A percentile compares a stretch with the other conserved stretches of the same genome.
Conservation (phyloP, 164 flowering plant genomes). For the Sedum album region DNA sequence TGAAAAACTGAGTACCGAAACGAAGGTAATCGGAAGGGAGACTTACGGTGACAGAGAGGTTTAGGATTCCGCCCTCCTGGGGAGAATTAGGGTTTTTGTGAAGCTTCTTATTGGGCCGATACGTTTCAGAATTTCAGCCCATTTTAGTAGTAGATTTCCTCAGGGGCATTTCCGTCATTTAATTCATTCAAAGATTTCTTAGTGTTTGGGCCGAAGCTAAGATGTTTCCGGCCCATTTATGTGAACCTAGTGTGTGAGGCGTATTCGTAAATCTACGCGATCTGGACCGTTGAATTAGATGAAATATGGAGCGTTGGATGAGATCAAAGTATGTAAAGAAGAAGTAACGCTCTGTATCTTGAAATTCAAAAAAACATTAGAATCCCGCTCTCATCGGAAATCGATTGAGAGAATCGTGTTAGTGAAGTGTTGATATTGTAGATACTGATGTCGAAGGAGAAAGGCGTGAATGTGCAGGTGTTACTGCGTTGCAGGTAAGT, state of each 20-base stretch:
- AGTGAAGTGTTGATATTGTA: background rate
- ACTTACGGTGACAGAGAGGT: no score
- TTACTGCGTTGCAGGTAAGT: conserved; percentile 94
- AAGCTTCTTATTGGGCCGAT: no score
- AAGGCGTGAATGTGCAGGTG: conserved; percentile 94
- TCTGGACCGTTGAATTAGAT: background rate
- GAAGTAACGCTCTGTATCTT: background rate
- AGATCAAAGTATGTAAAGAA: background rate
- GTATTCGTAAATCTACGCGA: background rate
- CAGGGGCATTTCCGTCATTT: no score
- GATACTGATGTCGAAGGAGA: conserved; percentile 34
- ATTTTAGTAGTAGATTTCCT: no score
- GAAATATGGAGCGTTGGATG: background rate
- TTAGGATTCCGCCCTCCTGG: no score
- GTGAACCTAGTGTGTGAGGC: no score
- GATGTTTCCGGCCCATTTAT: no score
- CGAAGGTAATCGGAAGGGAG: no score
- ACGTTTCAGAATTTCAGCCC: no score
- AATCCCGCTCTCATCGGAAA: conserved; percentile 4
- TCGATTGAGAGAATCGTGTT: background rate
- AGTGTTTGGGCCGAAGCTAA: background rate
- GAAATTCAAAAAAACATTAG: background rate
- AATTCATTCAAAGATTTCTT: no score
- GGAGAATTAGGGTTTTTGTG: no score
- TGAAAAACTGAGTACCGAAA: no score